phyloP scores from a whole-genome alignment of 495 filamentous ascomycete genomes.

The Trichodelitschia bisporula region DNA sequence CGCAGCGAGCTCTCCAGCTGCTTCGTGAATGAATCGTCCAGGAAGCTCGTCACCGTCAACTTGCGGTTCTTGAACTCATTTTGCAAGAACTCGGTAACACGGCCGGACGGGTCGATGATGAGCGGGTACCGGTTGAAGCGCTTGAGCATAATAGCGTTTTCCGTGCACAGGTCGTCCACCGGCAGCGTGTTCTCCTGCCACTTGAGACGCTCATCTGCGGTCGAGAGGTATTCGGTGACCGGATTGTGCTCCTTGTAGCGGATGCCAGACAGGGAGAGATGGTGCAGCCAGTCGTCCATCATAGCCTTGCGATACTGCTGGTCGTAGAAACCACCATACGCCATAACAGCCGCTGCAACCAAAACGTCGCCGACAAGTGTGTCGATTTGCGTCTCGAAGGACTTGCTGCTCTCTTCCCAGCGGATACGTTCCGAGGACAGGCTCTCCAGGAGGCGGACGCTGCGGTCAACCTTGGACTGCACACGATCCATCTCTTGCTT shows the following conservation, averaged over 20 bases:
- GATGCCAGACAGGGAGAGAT: constrained; percentile 74
- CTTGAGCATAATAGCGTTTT: constrained; percentile 93
- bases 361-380: constrained; percentile 91
- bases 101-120: constrained; percentile 92
- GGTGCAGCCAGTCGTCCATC: constrained; percentile 90
- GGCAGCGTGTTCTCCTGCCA: constrained; percentile 93
- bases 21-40: constrained; percentile 94
- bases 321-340: constrained; percentile 95
- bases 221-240: constrained; percentile 87
- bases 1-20: constrained; percentile 87
- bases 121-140: constrained; percentile 95
- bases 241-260: constrained; percentile 83
- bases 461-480: constrained; percentile 93
- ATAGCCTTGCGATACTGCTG: constrained; percentile 94
- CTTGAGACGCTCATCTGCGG: constrained; percentile 75
- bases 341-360: constrained; percentile 84
- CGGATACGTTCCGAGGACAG: constrained; percentile 74
- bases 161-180: constrained; percentile 96
- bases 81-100: constrained; percentile 82
- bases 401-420: constrained; percentile 94
- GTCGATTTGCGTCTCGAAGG: constrained; percentile 90
- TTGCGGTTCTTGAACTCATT: constrained; percentile 81
- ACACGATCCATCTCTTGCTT: constrained; percentile 90
- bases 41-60: constrained; percentile 90
- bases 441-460: constrained; percentile 79